Evolutionary conservation across 192 early-diverging fungal genomes (phyloP).

Genomic region (Coemansia erecta): DNA sequence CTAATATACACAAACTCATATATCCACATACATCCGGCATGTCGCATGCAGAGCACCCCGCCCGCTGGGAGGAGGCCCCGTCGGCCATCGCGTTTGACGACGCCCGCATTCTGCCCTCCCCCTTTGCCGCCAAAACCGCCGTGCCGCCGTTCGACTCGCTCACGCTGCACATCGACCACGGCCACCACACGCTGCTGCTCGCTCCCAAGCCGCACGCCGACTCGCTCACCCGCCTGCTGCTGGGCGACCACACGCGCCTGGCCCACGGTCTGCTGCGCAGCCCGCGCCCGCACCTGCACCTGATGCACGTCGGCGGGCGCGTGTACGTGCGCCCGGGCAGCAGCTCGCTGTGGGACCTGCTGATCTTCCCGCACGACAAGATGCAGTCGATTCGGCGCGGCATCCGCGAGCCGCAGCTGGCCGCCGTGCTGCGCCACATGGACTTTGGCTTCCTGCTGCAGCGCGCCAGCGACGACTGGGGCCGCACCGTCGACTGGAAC

Average conservation of each 20-base stretch:
- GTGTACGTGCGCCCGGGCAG: constrained; percentile 26
- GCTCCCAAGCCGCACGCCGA: constrained; percentile 11
- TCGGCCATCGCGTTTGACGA: constrained; percentile 8
- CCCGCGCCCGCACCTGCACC: constrained; percentile 13
- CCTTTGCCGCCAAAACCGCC: neutral
- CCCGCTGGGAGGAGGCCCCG: constrained; percentile 10
- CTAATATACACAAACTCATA: too few species aligned
- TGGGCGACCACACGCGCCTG: constrained; percentile 6
- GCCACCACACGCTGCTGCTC: constrained; percentile 33
- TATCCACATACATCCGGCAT: too few species aligned
- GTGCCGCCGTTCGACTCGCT: constrained; percentile 20
- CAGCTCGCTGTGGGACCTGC: constrained; percentile 47
- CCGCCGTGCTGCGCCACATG: constrained; percentile 25
- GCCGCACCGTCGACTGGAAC: constrained; percentile 32
- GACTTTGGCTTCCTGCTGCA: constrained; percentile 32
- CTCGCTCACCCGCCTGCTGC: constrained; percentile 19
- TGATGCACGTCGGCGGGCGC: constrained; percentile 10
- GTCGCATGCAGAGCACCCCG: too few species aligned
- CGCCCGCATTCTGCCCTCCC: constrained; percentile 6
- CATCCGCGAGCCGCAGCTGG: constrained; percentile 34
- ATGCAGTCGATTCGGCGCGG: constrained; percentile 29
- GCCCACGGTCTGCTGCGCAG: constrained; percentile 14
- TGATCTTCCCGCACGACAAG: constrained; percentile 50
- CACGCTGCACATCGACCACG: constrained; percentile 22
- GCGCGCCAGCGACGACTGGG: constrained; percentile 38